A percentile compares a stretch with the other conserved stretches of the same genome.
These are phyloP conservation scores for Trichoderma polysporum DNA, from an alignment of 2,329 filamentous ascomycete genomes.

Conservation along the genomic window DNA sequence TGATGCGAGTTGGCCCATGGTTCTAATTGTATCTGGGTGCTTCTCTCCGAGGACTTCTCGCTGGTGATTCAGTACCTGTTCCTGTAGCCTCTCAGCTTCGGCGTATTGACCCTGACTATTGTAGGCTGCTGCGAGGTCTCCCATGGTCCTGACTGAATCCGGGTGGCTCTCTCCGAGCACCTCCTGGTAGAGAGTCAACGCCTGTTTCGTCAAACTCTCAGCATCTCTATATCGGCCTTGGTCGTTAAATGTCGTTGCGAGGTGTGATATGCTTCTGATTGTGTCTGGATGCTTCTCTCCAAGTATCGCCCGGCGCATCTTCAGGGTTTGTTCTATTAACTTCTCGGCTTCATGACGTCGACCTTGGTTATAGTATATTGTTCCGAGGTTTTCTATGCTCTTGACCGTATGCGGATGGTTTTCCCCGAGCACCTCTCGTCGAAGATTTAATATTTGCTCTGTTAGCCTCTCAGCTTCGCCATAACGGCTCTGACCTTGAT, in stretches of 20 bases:
- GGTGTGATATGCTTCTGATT: background rate
- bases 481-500: no score
- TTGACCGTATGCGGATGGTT: background rate
- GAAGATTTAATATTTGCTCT: background rate
- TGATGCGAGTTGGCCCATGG: conserved; percentile 3
- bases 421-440: background rate
- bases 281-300: background rate
- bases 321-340: background rate
- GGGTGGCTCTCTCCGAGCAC: conserved; percentile 12
- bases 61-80: background rate
- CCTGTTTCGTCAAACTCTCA: background rate
- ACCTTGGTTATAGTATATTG: background rate
- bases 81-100: conserved; percentile 22
- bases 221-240: background rate
- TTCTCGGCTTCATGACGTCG: background rate
- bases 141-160: background rate
- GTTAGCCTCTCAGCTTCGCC: no score
- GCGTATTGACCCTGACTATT: conserved; percentile 25
- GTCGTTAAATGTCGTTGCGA: background rate
- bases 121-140: conserved; percentile 20
- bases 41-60: background rate
- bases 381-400: background rate
- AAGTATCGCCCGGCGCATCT: background rate
- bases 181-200: background rate
- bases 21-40: background rate